Evolutionary conservation across 2,329 filamentous ascomycete genomes (phyloP), one percentile per base, ranked within the genome.

Genomic region (Stachybotrys echinatus): DNA sequence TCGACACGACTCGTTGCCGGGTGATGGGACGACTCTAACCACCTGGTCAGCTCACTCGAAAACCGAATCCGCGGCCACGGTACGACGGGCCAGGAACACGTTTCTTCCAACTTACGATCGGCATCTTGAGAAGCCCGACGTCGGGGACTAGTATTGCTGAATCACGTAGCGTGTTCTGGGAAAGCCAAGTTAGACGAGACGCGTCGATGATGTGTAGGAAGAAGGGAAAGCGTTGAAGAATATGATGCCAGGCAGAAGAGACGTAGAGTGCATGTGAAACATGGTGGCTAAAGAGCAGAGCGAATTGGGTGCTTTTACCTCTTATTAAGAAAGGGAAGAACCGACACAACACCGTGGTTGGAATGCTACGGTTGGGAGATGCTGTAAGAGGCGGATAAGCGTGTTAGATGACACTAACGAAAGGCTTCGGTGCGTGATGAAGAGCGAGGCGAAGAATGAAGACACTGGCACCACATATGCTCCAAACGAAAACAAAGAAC

Each of bases 1-100:
- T 94, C 58, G 87, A 87, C 62, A 87, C 80, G 68, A 84, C 81
- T 73, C 91, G 87, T 68, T 84, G 81, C 71, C 87, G 83, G 63
- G 84, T 77, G n/a, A n/a, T n/a, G 67, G 81, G 76, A 71, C 88
- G 87, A 76, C 79, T 81, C 87, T 76, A 75, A 21, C 48, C 39
- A 40, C 19, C 39, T 48, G 40, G 54, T 59, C 51, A 59, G 54
- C 27, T 8, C 10, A 8, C 27, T 34, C 27, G 27, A 10, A 14
- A 14, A 10, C 27, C 5, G 14, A 34, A 34, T 8, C 10, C 27
- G 10, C 27, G 10, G 14, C 10, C 27, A 34, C 27, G 3, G 5
- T 14, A 14, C 27, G 27, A 14, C 10, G 5, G 27, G 10, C 10
- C 27, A 34, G 27, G 10, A 34, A 3, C 27, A 14, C 27, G 27